Base-by-base conservation (phyloP, 2,329 filamentous ascomycete genomes). In the Penicillium sp. region DNA sequence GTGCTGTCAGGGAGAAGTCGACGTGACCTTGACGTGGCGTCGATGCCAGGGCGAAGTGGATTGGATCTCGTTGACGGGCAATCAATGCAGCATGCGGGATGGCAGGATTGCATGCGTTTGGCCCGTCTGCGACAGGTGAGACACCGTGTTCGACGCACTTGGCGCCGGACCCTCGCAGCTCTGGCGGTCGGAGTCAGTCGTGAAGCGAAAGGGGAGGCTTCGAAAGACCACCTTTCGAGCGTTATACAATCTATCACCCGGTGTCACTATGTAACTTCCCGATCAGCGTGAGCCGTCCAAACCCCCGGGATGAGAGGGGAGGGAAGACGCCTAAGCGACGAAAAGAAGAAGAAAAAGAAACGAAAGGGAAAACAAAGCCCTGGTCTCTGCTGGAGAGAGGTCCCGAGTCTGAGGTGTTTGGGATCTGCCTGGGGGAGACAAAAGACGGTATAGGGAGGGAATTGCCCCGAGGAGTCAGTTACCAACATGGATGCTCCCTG, bases 41-140 rank as follows among this genome's bases (percentile, higher is more conserved):
- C 10, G 39, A 52, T 55, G 45, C 44, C 51, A 56, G 55, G 52
- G 54, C 54, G 47, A 42, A 45, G 46, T 34, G 45, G 52, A 54
- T 54, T 60, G 58, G 56, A 46, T 49, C 33, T 43, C 23, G 44
- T 56, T 51, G 49, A 56, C 47, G 45, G 56, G 51, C 58, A 59
- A 61, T 59, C 60, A 59, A 59, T 59, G 56, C 52, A 55, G 50
- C 33, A 56, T 55, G 52, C 60, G 61, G 60, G 58, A 64, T 55
- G 50, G 51, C 58, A 58, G 61, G 61, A 64, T 59, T 55, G 55
- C 58, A 54, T 62, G 54, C 58, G 61, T 64, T 61, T 64, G 61
- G 61, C 47, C 54, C 54, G 36, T 52, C 50, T 39, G 54, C 51
- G 43, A 55, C 49, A 55, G 42, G 52, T 62, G 58, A 62, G 58